Conservation (phyloP, 2,329 filamentous ascomycete species). For the Aspergillus terreus region DNA sequence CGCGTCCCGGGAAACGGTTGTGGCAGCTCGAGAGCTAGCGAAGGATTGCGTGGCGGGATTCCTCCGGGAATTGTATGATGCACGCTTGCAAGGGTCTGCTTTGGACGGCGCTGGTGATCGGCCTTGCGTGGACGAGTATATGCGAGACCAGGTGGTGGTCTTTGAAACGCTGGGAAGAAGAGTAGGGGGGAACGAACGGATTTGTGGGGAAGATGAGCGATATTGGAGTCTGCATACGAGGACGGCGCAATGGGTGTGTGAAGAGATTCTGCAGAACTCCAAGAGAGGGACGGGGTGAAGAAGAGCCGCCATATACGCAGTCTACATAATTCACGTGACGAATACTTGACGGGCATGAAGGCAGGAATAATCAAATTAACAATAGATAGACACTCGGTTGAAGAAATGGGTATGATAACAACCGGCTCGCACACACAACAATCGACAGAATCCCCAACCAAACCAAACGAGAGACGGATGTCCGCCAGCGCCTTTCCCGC, state of each 20-base stretch:
- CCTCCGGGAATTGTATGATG: constrained; percentile 41
- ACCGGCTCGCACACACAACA: constrained; percentile 8
- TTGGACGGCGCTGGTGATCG: constrained; percentile 1
- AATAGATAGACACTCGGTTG: constrained; percentile 3
- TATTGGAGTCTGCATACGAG: constrained; percentile 39
- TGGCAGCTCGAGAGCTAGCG: constrained; percentile 35
- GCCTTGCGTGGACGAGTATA: constrained; percentile 52
- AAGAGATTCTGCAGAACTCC: constrained; percentile 30
- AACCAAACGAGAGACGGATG: constrained; percentile 2
- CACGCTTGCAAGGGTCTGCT: constrained; percentile 16
- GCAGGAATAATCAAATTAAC: constrained; percentile 1
- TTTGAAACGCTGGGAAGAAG: constrained; percentile 53
- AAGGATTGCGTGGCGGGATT: constrained; percentile 45
- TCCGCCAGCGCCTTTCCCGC: constrained; percentile 5
- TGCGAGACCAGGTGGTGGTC: constrained; percentile 58
- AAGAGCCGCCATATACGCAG: no score
- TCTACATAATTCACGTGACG: no score
- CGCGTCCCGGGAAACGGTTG: constrained; percentile 8
- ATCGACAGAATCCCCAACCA: constrained; percentile 3
- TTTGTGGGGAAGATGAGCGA: constrained; percentile 23
- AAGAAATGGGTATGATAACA: constrained; percentile 6
- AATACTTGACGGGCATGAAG: background rate
- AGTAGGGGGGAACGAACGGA: constrained; percentile 2
- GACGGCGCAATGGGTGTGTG: constrained; percentile 45
- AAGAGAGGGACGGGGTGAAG: background rate